Conservation (phyloP, 768 basidiomycete genomes). For the Agaricus subrufescens region DNA sequence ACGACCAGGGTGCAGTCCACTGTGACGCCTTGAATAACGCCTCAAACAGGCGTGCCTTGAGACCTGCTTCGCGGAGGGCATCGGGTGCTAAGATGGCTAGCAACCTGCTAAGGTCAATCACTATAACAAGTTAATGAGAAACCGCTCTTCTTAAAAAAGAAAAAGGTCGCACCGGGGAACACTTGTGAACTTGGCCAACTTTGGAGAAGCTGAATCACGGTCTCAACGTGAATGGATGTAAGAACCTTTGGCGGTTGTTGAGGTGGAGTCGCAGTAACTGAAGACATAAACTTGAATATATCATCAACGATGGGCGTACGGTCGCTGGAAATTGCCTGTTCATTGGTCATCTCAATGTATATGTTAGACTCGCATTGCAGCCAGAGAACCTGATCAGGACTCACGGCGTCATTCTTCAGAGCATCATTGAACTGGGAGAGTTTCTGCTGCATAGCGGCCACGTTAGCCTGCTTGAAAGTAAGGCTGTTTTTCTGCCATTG, state of each 20-base stretch:
- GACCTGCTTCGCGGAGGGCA: constrained; percentile 36
- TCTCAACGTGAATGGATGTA: constrained; percentile 50
- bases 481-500: constrained; percentile 51
- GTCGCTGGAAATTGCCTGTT: constrained; percentile 66
- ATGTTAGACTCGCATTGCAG: neutral
- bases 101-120: constrained; percentile 83
- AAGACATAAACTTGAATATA: constrained; percentile 53
- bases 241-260: constrained; percentile 28
- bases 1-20: constrained; percentile 52
- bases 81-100: constrained; percentile 61
- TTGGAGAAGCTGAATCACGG: constrained; percentile 57
- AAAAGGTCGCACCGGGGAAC: constrained; percentile 54
- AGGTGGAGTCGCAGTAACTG: constrained; percentile 36
- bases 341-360: constrained; percentile 53
- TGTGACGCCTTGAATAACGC: constrained; percentile 65
- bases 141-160: neutral
- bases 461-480: constrained; percentile 80
- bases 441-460: constrained; percentile 77
- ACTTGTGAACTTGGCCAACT: constrained; percentile 72
- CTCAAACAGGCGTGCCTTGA: constrained; percentile 51
- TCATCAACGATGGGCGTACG: constrained; percentile 58
- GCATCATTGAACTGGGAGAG: constrained; percentile 69
- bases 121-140: constrained; percentile 29
- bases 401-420: constrained; percentile 64
- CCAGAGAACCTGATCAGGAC: constrained; percentile 17